Percentiles rank a stretch among this genome's conserved stretches.
Evolutionary conservation across 768 basidiomycete genomes (phyloP).

Genomic region (Crepidotus variabilis): DNA sequence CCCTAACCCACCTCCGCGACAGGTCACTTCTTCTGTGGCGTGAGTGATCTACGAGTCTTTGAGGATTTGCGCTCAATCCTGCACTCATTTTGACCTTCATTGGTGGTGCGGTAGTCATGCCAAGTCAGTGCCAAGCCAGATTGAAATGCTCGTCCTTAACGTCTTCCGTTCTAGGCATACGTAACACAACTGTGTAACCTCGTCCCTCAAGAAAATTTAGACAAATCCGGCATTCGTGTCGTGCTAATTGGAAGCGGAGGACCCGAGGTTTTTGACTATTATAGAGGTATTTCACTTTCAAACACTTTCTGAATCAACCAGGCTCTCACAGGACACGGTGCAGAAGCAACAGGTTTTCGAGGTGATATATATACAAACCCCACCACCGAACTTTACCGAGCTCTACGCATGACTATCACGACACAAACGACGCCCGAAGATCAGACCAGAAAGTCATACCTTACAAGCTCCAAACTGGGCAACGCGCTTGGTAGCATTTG

Average conservation of each 20-base stretch:
- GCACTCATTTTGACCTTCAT: too few species aligned
- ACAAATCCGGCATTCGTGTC: conserved; percentile 34
- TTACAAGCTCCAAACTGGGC: conserved; percentile 12
- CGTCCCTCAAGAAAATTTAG: conserved; percentile 36
- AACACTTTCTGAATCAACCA: background rate
- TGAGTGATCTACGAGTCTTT: too few species aligned
- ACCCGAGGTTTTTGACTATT: conserved; percentile 44
- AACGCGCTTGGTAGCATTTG: background rate
- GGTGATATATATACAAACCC: conserved; percentile 63
- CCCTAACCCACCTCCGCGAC: too few species aligned
- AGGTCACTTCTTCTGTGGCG: conserved; percentile 50
- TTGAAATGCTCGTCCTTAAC: too few species aligned
- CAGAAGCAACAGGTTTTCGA: conserved; percentile 24
- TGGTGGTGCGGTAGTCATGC: too few species aligned
- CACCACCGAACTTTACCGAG: conserved; percentile 48
- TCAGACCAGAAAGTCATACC: conserved; percentile 42
- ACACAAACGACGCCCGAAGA: conserved; percentile 40
- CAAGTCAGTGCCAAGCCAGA: conserved; percentile 19
- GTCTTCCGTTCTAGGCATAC: conserved; percentile 25
- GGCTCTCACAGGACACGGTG: background rate
- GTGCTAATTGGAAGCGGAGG: conserved; percentile 60
- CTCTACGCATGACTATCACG: conserved; percentile 54
- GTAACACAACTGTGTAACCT: too few species aligned
- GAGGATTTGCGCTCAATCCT: too few species aligned
- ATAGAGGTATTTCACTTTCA: conserved; percentile 36